phyloP scores from a whole-genome alignment of 108 stramenopile genomes.

The Aurantiochytrium sp. region DNA sequence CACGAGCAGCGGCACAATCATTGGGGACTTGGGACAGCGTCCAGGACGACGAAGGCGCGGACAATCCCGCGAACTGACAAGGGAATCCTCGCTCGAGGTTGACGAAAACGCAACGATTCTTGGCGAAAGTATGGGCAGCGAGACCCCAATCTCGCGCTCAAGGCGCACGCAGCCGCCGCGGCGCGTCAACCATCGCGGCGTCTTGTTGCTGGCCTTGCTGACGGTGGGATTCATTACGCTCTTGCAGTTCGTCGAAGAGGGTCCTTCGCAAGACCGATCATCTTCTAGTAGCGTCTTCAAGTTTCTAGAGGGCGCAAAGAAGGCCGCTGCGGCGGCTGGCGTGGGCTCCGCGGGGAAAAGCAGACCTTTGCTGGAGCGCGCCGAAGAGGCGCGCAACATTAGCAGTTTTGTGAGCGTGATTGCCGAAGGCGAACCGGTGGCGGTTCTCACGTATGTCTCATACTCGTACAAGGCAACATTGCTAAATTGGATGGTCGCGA shows the following conservation, averaged over 20 bases:
- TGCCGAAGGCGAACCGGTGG: neutral
- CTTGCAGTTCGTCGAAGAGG: neutral
- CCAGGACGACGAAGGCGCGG: no score
- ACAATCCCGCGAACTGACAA: no score
- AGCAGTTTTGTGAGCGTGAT: neutral
- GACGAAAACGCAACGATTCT: neutral
- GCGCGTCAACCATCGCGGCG: neutral
- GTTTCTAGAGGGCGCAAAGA: neutral
- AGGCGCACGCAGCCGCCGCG: neutral
- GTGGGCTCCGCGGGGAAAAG: neutral
- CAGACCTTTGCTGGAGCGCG: neutral
- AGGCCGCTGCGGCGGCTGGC: neutral
- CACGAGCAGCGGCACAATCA: no score
- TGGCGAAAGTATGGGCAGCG: neutral
- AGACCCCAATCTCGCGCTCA: neutral
- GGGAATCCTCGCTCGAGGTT: no score
- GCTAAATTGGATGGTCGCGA: neutral
- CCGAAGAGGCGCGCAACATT: neutral
- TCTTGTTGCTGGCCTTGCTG: neutral
- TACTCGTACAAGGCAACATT: neutral
- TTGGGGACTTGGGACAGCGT: no score
- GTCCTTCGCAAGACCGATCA: neutral
- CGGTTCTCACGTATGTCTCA: neutral
- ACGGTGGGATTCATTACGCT: neutral
- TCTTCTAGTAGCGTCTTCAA: neutral